Evolutionary conservation across 2,329 filamentous ascomycete genomes (phyloP), one percentile per base, ranked within the genome.

Genomic region (Colletotrichum coccodes): DNA sequence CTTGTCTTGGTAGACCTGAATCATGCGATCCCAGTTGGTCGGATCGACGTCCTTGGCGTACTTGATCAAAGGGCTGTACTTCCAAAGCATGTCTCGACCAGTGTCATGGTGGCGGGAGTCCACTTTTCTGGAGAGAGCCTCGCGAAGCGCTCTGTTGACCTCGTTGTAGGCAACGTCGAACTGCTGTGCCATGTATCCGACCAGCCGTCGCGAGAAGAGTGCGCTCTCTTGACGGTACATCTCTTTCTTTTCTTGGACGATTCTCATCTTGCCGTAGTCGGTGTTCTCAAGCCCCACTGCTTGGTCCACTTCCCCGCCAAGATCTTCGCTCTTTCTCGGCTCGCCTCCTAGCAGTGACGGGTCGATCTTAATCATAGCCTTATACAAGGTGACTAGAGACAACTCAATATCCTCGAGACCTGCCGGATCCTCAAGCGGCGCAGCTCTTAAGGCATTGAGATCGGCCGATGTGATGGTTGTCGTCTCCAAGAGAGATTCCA

Each of bases 281-380:
- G 88, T 91, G 73, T 92, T 90, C 14, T 67, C 60, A 16, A 71
- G 68, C 40, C 70, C 70, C 46, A 67, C 79, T 14, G 81, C 77
- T 60, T 85, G 84, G 59, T 83, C 80, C n/a, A 75, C 75, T 36
- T 81, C 79, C 7, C 82, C 78, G 67, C 85, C 84, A 18, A 82
- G 75, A 62, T 88, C 85, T 61, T 82, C 84, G 71, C 80, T 84
- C 73, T 84, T 86, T 60, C 81, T 79, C 26, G 81, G 76, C 62
- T 86, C 85, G 61, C 81, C 79, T 60, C 81, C 82, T 59, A 91
- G 88, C 52, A 95, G 88, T 8, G 91, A 90, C 1, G 95, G 94
- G 76, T 98, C 95, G 64, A 98, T 98, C 71, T 95, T 97, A 73
- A 92, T 85, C 90, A 98, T 94, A 8, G 95, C 96, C 78, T 93